Evolutionary conservation across 192 early-diverging fungal species (phyloP).

Genomic region (Coemansia sp.): DNA sequence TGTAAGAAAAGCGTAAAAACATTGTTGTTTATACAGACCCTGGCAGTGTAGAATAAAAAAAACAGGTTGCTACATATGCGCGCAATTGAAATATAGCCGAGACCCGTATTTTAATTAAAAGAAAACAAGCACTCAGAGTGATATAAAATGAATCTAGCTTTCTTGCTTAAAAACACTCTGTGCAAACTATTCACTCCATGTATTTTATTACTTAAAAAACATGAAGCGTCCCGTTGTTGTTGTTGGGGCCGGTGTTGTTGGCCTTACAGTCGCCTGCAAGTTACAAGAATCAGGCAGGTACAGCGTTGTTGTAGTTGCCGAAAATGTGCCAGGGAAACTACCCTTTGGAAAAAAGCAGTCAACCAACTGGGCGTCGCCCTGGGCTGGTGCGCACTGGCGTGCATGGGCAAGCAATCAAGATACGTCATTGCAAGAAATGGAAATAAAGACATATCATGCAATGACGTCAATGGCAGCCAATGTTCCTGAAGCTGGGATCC

Average conservation of each 20-base stretch:
- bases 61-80: background rate
- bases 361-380: conserved; percentile 48
- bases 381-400: conserved; percentile 70
- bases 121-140: background rate
- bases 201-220: conserved; percentile 9
- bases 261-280: conserved; percentile 57
- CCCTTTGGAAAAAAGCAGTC: conserved; percentile 18
- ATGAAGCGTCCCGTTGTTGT: conserved; percentile 29
- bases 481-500: conserved; percentile 24
- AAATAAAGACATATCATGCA: conserved; percentile 24
- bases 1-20: too few relatives aligned
- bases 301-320: conserved; percentile 51
- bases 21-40: too few relatives aligned
- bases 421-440: conserved; percentile 36
- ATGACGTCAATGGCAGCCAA: conserved; percentile 25
- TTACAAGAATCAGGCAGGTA: conserved; percentile 35
- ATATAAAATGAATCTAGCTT: background rate
- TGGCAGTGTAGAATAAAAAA: background rate
- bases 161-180: background rate
- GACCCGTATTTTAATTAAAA: background rate
- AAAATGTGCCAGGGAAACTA: conserved; percentile 20
- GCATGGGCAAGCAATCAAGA: conserved; percentile 55
- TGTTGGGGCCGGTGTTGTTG: conserved; percentile 63
- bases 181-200: background rate
- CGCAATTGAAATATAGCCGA: background rate